Percentiles rank a stretch among this genome's conserved stretches.
Evolutionary conservation across 1,139 yeast species (phyloP).

Genomic region (Saccharomyces hybrid): DNA sequence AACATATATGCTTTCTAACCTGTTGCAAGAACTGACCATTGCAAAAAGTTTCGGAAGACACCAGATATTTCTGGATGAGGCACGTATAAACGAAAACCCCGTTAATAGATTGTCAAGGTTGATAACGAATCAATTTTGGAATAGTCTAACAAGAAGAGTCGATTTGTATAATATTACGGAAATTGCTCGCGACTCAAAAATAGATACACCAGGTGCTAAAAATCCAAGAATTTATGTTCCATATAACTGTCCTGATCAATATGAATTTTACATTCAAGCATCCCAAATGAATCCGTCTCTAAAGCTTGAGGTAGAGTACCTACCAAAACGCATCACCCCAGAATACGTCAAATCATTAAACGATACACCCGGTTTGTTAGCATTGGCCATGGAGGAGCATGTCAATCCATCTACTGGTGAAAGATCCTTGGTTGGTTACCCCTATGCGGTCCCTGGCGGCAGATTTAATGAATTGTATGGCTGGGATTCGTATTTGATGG

Average conservation of each 20-base stretch:
- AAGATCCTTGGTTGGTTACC: slow-evolving; percentile 53
- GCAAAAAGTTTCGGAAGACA: slow-evolving; percentile 76
- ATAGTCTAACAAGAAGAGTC: slow-evolving; percentile 62
- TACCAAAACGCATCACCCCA: slow-evolving; percentile 54
- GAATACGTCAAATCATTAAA: slow-evolving; percentile 71
- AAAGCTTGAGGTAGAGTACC: slow-evolving; percentile 65
- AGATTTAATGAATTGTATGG: slow-evolving; percentile 94
- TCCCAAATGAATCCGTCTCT: slow-evolving; percentile 51
- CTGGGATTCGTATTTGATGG: slow-evolving; percentile 95
- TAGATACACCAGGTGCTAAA: slow-evolving; percentile 46
- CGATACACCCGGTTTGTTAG: slow-evolving; percentile 76
- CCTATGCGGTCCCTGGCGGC: slow-evolving; percentile 96
- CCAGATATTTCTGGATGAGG: slow-evolving; percentile 74
- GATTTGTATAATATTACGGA: slow-evolving; percentile 53
- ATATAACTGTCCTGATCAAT: slow-evolving; percentile 60
- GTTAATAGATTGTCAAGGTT: slow-evolving; percentile 69
- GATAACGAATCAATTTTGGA: slow-evolving; percentile 78
- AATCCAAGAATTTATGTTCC: slow-evolving; percentile 77
- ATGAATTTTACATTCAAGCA: slow-evolving; percentile 53
- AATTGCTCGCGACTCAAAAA: slow-evolving; percentile 77
- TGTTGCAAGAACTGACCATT: slow-evolving; percentile 81
- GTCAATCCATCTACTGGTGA: slow-evolving; percentile 44
- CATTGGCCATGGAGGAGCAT: slow-evolving; percentile 57
- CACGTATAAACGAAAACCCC: slow-evolving; percentile 82
- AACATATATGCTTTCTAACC: slow-evolving; percentile 85